These are phyloP conservation scores for Gilbertella persicaria DNA, from an alignment of 371 early-diverging fungal species.

Conservation along the genomic window DNA sequence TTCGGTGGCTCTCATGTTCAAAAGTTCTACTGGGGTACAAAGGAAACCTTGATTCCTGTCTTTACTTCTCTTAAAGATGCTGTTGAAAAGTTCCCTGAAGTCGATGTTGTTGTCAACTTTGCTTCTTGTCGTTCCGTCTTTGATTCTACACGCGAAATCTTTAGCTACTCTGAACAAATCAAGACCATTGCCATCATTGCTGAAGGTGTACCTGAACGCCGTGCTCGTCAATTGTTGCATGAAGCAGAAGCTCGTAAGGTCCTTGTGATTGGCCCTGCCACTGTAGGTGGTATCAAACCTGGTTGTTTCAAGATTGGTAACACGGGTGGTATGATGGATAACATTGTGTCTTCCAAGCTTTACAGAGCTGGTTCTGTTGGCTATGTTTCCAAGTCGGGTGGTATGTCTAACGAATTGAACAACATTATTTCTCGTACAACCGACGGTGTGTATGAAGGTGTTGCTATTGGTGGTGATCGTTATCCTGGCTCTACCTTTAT, in stretches of 20 bases:
- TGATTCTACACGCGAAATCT: constrained; percentile 88
- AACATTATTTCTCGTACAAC: constrained; percentile 95
- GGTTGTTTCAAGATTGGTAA: constrained; percentile 99
- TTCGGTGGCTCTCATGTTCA: constrained; percentile 97
- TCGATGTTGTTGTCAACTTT: constrained; percentile 96
- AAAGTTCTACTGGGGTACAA: constrained; percentile 99
- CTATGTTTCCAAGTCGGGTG: constrained; percentile 97
- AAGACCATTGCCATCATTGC: constrained; percentile 96
- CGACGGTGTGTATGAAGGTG: constrained; percentile 98
- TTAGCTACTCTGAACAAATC: constrained; percentile 74
- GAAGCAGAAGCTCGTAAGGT: constrained; percentile 83
- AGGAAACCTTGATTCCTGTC: constrained; percentile 94
- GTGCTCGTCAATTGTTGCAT: constrained; percentile 88
- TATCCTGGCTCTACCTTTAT: constrained; percentile 99
- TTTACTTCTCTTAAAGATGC: constrained; percentile 90
- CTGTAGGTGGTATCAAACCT: constrained; percentile 98
- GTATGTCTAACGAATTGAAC: constrained; percentile 99
- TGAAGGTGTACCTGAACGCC: constrained; percentile 98
- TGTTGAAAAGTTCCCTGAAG: constrained; percentile 84
- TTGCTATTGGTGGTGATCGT: constrained; percentile 98
- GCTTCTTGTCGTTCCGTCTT: constrained; percentile 96
- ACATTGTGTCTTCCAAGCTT: constrained; percentile 95
- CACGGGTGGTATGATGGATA: constrained; percentile 99
- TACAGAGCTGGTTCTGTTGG: constrained; percentile 96
- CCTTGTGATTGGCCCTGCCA: constrained; percentile 96